Percentiles rank a stretch among this genome's conserved stretches.
These are phyloP conservation scores for Boletus reticulatus DNA, from an alignment of 768 basidiomycete genomes.

Conservation along the genomic window DNA sequence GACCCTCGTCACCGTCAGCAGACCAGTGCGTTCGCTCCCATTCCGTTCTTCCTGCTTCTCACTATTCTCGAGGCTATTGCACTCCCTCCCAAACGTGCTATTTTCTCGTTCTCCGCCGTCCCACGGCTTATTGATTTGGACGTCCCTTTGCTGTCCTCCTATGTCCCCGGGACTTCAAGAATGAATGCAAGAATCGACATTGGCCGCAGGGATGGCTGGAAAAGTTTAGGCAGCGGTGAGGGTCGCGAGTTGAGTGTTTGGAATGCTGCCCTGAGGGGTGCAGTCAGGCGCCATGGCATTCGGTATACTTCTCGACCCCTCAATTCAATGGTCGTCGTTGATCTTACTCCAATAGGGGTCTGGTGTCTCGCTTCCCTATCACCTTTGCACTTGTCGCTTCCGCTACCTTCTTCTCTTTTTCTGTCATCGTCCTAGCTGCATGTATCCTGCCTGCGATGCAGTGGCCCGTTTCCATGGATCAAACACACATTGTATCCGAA, in stretches of 20 bases:
- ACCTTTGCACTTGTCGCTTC: slow-evolving; percentile 48
- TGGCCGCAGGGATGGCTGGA: slow-evolving; percentile 76
- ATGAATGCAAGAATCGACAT: slow-evolving; percentile 64
- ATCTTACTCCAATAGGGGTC: slow-evolving; percentile 44
- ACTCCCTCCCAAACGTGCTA: slow-evolving; percentile 35
- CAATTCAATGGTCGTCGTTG: background rate
- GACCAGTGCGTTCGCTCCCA: slow-evolving; percentile 51
- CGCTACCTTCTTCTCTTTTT: slow-evolving; percentile 45
- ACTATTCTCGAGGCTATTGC: slow-evolving; percentile 52
- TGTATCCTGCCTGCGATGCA: slow-evolving; percentile 52
- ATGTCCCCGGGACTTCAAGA: slow-evolving; percentile 44
- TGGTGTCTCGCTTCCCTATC: slow-evolving; percentile 69
- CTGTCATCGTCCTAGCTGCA: slow-evolving; percentile 43
- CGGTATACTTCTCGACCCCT: slow-evolving; percentile 46
- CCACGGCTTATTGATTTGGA: slow-evolving; percentile 46
- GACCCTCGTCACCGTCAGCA: slow-evolving; percentile 58
- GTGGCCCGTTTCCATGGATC: slow-evolving; percentile 20
- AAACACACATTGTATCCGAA: slow-evolving; percentile 3
- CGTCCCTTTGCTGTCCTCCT: slow-evolving; percentile 58
- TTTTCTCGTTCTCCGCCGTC: slow-evolving; percentile 37
- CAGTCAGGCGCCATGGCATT: slow-evolving; percentile 63
- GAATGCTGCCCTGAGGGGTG: slow-evolving; percentile 59
- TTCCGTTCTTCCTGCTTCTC: background rate
- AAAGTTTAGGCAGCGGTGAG: slow-evolving; percentile 60
- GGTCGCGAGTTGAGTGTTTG: slow-evolving; percentile 71